Conservation (phyloP, 2,329 filamentous ascomycete species). For the Huntiella moniliformis region DNA sequence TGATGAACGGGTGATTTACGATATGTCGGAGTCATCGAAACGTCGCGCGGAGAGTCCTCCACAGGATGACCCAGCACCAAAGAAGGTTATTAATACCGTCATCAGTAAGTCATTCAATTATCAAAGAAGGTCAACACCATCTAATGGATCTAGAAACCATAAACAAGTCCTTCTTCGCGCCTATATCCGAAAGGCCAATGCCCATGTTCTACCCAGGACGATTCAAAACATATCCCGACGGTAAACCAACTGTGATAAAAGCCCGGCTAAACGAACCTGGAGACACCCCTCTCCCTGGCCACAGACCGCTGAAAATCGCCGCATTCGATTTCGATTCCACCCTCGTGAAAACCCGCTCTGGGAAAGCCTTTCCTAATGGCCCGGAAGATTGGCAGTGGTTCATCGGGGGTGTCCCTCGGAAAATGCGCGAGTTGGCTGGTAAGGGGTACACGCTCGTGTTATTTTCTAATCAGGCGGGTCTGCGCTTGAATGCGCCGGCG, state of each 20-base stretch:
- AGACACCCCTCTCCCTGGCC: no score
- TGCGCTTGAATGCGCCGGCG: constrained; percentile 48
- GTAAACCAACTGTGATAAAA: no score
- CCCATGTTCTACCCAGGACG: constrained; percentile 25
- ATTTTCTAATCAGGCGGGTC: constrained; percentile 74
- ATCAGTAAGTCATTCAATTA: constrained; percentile 2
- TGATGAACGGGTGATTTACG: no score
- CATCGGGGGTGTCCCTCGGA: constrained; percentile 49
- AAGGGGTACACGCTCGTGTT: constrained; percentile 62
- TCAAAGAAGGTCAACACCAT: no score
- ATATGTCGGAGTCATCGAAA: neutral
- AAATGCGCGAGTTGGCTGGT: constrained; percentile 46
- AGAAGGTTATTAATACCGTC: constrained; percentile 4
- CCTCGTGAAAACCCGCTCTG: constrained; percentile 60
- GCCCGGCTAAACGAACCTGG: no score
- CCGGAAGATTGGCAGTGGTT: constrained; percentile 90
- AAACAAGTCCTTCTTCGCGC: constrained; percentile 75
- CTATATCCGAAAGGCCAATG: constrained; percentile 64
- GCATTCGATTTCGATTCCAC: constrained; percentile 76
- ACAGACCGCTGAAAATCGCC: constrained; percentile 32
- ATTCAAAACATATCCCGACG: no score
- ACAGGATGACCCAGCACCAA: neutral
- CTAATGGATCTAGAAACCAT: constrained; percentile 33
- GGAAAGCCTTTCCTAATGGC: constrained; percentile 55
- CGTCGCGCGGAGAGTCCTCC: constrained; percentile 3